Base-by-base conservation (phyloP, 2,329 filamentous ascomycete species). In the Botrytis medusae region DNA sequence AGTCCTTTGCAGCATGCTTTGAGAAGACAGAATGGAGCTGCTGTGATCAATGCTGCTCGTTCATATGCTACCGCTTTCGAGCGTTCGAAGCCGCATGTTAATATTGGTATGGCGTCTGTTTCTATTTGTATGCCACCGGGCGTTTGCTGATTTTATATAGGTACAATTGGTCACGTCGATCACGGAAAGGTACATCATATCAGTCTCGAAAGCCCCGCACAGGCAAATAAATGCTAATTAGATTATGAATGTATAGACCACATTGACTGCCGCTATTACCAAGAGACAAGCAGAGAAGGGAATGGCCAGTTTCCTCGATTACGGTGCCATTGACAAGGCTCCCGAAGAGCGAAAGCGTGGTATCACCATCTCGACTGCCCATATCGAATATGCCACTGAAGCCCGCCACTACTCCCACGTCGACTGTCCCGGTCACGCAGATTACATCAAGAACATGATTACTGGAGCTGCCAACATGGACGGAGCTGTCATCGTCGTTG, bases 391-490 rank as follows among this genome's bases (percentile, higher is more conserved):
- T 88, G 86, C 93, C 80, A 99, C 96, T 83, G 93, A 97, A 0
- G 88, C 87, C 83, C 92, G 96, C 82, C 96, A 99, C 88, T 99
- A 99, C 87, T 96, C 96, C 81, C 96, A 99, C 90, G 96, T 99
- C 87, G 96, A 99, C 90, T 99, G 96, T 86, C 96, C 96, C 74
- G 96, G 96, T 86, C 96, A 99, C 92, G 96, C 96, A 85, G 96
- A 99, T 94, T 99, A 99, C 89, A 98, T 99, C 88, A 99, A 99
- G 91, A 99, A 99, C 92, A 99, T 99, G 96, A 99, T 99, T 84
- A 99, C 96, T 79, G 96, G 96, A 91, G 95, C 96, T 76, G 95
- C 97, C 81, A 97, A 94, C 88, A 99, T 99, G 96, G 96, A 99
- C 81, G 96, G 96, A 81, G 95, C 96, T 81, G 95, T 99, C 83